Evolutionary conservation across 2,329 filamentous ascomycete species (phyloP), one percentile per base, ranked within the genome.

Genomic region (Cladosporium sphaerospermum): DNA sequence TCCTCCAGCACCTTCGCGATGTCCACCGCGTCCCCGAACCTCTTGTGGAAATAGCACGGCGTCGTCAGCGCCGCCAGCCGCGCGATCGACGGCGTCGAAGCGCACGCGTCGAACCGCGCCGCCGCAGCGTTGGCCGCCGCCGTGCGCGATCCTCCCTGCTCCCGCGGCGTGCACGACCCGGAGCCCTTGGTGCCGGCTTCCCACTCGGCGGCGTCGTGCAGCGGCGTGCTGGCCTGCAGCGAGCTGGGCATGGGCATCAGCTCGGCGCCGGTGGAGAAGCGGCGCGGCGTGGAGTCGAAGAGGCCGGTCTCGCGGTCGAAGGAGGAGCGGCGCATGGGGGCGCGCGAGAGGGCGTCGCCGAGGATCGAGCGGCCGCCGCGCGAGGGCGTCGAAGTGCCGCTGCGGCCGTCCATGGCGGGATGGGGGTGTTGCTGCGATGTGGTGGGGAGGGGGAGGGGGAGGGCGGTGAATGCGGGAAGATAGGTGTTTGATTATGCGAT

Each of bases 11-110:
- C 90, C 71, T 88, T 93, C 62, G 93, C 88, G 55, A 97, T 89
- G 69, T 99, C 89, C 62, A 99, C 89, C 8, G 91, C 89, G 67
- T 96, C 90, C 63, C 96, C 93, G 66, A 99, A 99, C 57, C 92
- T 84, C 72, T 95, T 88, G 73, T 99, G 93, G 74, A 96, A 97
- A 74, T 95, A 99, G 75, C 93, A 99, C 11, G 93, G 93, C 42
- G 91, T 96, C 62, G 92, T 86, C 50, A 97, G 75, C 9, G 86
- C 79, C 9, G 85, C 80, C 60, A 91, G 78, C 9, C 67, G 59
- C 10, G 64, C 66, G 33, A 67, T 65, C 23, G 53, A 57, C n/a
- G 65, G 66, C 6, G 61, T 61, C 16, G 59, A 58, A 13, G 60
- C 58, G 52, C 58, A 58, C 34, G 66, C 54, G 9, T 60, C 59